Evolutionary conservation across 108 stramenopile genomes (phyloP).

Genomic region (Pseudonitzschia multiseries): DNA sequence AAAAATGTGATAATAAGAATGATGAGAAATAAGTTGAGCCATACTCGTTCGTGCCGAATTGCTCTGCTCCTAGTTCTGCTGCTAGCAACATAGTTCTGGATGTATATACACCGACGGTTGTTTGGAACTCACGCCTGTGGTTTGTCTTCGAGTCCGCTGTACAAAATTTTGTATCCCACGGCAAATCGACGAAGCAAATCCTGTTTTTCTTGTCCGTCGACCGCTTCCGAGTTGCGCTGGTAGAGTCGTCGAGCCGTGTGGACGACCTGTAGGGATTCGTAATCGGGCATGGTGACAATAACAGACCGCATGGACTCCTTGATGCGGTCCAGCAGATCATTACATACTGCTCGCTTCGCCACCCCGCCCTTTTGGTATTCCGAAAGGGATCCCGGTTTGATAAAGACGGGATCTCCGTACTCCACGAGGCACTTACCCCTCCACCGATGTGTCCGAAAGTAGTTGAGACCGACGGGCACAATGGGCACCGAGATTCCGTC

Average conservation of each 20-base stretch:
- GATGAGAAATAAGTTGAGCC: too few species aligned
- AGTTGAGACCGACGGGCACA: conserved; percentile 97
- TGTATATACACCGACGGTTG: too few species aligned
- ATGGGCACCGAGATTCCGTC: conserved; percentile 91
- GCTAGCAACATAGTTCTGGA: conserved; percentile 49
- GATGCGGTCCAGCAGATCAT: conserved; percentile 77
- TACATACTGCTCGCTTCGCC: conserved; percentile 76
- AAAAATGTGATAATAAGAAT: too few species aligned
- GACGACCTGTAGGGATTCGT: conserved; percentile 88
- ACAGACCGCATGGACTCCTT: conserved; percentile 92
- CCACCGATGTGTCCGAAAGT: conserved; percentile 94
- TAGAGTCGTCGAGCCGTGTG: conserved; percentile 93
- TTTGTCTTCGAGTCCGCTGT: conserved; percentile 23
- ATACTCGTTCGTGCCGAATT: too few species aligned
- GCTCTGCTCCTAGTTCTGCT: conserved; percentile 51
- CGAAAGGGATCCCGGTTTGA: conserved; percentile 68
- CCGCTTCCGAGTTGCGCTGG: conserved; percentile 51
- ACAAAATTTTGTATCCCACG: conserved; percentile 85
- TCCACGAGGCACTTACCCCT: conserved; percentile 88
- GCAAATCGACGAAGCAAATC: conserved; percentile 94
- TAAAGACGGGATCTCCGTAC: conserved; percentile 79
- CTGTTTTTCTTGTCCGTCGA: conserved; percentile 67
- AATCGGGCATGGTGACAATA: conserved; percentile 94
- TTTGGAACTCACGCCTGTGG: conserved; percentile 56
- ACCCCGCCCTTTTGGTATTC: conserved; percentile 70